Conservation (phyloP, 2,329 filamentous ascomycete species). For the Talaromyces sp. region DNA sequence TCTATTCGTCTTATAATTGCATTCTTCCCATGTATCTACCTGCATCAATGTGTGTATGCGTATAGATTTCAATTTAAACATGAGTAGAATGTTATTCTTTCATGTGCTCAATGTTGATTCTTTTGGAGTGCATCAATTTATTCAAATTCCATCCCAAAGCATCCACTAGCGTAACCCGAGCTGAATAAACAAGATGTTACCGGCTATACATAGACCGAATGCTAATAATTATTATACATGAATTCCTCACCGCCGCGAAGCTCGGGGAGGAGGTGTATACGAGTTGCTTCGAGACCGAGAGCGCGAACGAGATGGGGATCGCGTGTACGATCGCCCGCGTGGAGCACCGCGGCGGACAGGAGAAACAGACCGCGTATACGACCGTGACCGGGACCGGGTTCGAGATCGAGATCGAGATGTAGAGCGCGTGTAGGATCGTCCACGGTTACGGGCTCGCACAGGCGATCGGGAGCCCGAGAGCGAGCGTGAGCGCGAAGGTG, state of each 20-base stretch:
- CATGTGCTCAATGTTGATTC: no score
- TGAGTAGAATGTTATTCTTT: not conserved
- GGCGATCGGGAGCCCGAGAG: conserved; percentile 1
- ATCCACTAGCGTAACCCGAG: not conserved
- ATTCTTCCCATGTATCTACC: not conserved
- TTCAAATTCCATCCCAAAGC: no score
- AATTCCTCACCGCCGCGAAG: not conserved
- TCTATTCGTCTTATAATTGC: not conserved
- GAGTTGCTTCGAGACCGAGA: conserved; percentile 16
- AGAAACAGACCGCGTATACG: conserved; percentile 12
- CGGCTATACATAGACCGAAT: not conserved
- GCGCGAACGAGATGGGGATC: conserved; percentile 27
- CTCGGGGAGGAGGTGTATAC: conserved; percentile 6
- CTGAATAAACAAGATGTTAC: not conserved
- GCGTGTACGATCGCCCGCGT: conserved; percentile 21
- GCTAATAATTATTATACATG: not conserved
- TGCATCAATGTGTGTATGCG: not conserved
- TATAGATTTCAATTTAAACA: not conserved
- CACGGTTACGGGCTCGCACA: conserved; percentile 1
- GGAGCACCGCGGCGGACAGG: conserved; percentile 7
- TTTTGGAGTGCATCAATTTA: not conserved
- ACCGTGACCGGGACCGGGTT: conserved; percentile 17
- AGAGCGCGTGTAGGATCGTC: conserved; percentile 29
- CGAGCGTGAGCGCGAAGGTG: conserved; percentile 19
- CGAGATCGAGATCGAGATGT: conserved; percentile 26